Conservation (phyloP, 148 eudicot species). For the Limonium bicolor region DNA sequence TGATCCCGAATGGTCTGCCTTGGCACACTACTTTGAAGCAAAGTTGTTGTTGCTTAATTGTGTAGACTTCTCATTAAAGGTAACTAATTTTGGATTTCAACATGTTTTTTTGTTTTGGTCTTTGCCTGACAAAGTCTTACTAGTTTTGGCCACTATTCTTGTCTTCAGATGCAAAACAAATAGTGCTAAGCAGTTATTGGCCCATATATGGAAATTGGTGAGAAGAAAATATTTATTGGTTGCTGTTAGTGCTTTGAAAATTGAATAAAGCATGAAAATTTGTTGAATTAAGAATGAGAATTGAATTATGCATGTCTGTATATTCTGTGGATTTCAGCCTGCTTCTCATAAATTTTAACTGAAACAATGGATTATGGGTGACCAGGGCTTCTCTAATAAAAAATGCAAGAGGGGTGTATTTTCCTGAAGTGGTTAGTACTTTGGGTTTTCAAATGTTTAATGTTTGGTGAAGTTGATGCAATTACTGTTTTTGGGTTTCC, state of each 20-base stretch:
- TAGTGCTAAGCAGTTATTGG: background rate
- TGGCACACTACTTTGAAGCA: constrained; percentile 70
- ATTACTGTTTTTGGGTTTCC: no score
- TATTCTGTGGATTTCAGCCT: background rate
- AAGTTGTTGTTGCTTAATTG: constrained; percentile 70
- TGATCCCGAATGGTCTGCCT: no score
- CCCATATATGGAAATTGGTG: background rate
- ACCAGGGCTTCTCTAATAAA: constrained; percentile 53
- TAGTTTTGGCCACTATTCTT: no score
- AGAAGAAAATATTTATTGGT: background rate
- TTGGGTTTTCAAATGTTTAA: no score
- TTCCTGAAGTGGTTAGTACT: constrained; percentile 79
- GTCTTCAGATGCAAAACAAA: background rate
- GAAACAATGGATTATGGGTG: constrained; percentile 1
- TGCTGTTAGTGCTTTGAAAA: background rate
- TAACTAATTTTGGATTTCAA: constrained; percentile 6
- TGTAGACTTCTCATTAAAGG: constrained; percentile 70
- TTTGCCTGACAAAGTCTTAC: no score
- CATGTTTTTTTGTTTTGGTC: no score
- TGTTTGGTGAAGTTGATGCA: no score
- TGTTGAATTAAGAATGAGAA: background rate
- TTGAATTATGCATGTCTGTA: background rate
- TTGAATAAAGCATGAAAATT: background rate
- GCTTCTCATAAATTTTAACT: background rate
- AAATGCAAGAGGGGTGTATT: constrained; percentile 50